Conservation (phyloP, 352 stramenopile species). For the Pilasporangium apinafurcum region DNA sequence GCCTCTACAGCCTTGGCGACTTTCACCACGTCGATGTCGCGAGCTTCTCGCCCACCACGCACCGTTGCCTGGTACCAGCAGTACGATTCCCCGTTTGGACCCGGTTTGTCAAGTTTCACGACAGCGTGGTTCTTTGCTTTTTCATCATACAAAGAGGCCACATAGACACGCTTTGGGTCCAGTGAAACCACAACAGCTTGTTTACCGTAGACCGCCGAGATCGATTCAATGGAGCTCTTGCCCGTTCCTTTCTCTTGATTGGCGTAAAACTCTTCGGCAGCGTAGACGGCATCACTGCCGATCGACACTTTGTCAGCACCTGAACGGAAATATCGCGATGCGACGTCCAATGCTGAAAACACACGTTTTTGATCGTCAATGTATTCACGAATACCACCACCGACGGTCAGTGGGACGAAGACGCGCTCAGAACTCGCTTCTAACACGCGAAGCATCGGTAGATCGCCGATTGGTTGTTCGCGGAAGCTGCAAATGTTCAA, state of each 20-base stretch:
- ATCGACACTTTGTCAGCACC: conserved; percentile 98
- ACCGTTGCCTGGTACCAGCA: conserved; percentile 99
- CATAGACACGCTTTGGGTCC: conserved; percentile 91
- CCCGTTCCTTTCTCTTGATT: conserved; percentile 62
- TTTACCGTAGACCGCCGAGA: conserved; percentile 94
- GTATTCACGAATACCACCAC: conserved; percentile 96
- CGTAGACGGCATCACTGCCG: conserved; percentile 94
- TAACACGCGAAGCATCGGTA: conserved; percentile 96
- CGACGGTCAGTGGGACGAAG: conserved; percentile 98
- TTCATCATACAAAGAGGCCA: conserved; percentile 65
- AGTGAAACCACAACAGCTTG: conserved; percentile 98
- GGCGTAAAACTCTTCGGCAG: conserved; percentile 88
- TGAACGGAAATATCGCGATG: conserved; percentile 95
- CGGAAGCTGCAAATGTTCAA: conserved; percentile 99
- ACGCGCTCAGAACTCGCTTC: conserved; percentile 93
- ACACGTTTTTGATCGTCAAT: conserved; percentile 83
- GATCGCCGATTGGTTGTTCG: conserved; percentile 94
- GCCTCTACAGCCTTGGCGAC: conserved; percentile 86
- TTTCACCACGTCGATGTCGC: conserved; percentile 83
- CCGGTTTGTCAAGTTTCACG: conserved; percentile 69
- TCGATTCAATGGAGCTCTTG: conserved; percentile 93
- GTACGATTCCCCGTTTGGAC: conserved; percentile 91
- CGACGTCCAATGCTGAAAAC: conserved; percentile 94
- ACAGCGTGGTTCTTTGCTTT: conserved; percentile 50
- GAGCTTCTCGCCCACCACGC: conserved; percentile 91